These are phyloP conservation scores for Mucuna pruriens DNA, from an alignment of 306 rosid species.

Conservation along the genomic window DNA sequence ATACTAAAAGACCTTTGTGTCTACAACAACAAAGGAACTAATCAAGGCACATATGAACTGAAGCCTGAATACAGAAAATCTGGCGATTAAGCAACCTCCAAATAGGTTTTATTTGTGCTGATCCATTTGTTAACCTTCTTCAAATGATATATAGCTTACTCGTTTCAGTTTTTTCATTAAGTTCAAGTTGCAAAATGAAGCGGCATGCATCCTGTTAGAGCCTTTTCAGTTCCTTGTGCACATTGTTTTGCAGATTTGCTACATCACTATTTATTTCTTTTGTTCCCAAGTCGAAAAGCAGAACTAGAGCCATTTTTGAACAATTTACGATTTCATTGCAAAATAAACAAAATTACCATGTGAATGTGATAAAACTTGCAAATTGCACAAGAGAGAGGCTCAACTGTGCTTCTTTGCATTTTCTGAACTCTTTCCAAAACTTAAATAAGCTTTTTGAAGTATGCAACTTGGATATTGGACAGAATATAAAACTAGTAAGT, in stretches of 20 bases:
- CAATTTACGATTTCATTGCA: neutral
- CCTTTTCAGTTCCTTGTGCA: slow-evolving; percentile 5
- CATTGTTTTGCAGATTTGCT: slow-evolving; percentile 15
- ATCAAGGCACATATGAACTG: slow-evolving; percentile 92
- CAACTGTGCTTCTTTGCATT: neutral
- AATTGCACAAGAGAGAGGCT: neutral
- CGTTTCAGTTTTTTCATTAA: slow-evolving; percentile 10
- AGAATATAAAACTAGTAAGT: no score
- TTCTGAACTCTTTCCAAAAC: neutral
- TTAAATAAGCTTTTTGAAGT: no score
- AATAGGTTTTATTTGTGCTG: slow-evolving; percentile 32
- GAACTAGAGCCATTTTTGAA: neutral
- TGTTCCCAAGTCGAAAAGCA: neutral
- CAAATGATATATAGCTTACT: slow-evolving; percentile 18
- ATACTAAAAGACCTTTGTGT: slow-evolving; percentile 81
- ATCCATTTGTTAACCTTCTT: slow-evolving; percentile 9
- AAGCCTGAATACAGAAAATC: slow-evolving; percentile 88
- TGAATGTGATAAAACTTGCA: neutral
- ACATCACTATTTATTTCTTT: slow-evolving; percentile 9
- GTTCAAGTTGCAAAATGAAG: slow-evolving; percentile 30
- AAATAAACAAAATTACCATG: neutral
- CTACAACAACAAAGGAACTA: slow-evolving; percentile 89
- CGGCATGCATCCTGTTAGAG: slow-evolving; percentile 20
- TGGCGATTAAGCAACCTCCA: slow-evolving; percentile 46
- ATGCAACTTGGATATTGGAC: no score